A percentile compares a stretch with the other conserved stretches of the same genome.
Evolutionary conservation across 208 protist genomes (phyloP).

Genomic region (Herpetomonas tarakana): DNA sequence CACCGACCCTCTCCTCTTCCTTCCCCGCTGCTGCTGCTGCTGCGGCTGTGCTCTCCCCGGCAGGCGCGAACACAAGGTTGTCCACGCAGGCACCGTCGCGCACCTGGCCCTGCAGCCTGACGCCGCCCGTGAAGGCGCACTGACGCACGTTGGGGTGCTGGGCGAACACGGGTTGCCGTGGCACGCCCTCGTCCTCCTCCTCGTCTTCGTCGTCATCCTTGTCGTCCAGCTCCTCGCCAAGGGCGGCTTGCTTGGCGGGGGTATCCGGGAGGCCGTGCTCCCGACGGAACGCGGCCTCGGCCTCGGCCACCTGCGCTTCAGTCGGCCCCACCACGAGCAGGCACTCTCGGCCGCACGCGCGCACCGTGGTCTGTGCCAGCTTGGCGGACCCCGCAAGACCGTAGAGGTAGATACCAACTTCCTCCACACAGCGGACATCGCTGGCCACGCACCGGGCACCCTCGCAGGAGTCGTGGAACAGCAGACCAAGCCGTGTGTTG

Average conservation of each 20-base stretch:
- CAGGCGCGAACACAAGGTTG: conserved; percentile 65
- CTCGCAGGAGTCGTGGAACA: conserved; percentile 48
- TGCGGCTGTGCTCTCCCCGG: neutral
- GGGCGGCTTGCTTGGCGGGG: conserved; percentile 14
- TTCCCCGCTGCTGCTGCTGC: conserved; percentile 3
- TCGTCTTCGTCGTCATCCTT: conserved; percentile 56
- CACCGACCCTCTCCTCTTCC: conserved; percentile 15
- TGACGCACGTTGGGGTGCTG: conserved; percentile 59
- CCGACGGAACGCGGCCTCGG: conserved; percentile 11
- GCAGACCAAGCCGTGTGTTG: conserved; percentile 50
- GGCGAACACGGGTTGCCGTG: conserved; percentile 22
- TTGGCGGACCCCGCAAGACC: conserved; percentile 38
- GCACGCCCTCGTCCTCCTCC: conserved; percentile 8
- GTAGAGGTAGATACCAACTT: conserved; percentile 61
- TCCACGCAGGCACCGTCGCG: conserved; percentile 55
- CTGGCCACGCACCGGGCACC: conserved; percentile 27
- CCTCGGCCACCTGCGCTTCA: conserved; percentile 24
- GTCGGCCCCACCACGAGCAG: conserved; percentile 57
- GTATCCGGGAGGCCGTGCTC: conserved; percentile 5
- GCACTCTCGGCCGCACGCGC: conserved; percentile 55
- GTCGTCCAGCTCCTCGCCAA: conserved; percentile 33
- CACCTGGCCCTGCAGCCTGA: conserved; percentile 69
- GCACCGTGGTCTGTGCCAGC: conserved; percentile 35
- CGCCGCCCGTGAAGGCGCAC: conserved; percentile 51
- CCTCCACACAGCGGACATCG: conserved; percentile 47